phyloP scores from a whole-genome alignment of 2,329 filamentous ascomycete genomes.

The Elsinoe arachidis region DNA sequence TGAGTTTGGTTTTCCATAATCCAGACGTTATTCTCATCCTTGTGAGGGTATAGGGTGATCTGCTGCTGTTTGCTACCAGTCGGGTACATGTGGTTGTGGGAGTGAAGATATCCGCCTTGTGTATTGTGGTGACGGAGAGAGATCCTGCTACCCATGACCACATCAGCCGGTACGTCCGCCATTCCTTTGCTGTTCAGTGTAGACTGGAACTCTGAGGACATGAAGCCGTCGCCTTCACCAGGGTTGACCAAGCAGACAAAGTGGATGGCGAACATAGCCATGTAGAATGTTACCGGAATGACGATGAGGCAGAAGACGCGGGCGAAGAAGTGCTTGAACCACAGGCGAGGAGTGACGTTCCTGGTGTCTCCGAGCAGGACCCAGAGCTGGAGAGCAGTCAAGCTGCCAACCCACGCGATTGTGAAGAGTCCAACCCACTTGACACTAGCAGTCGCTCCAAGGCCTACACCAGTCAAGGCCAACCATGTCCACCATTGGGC shows the following conservation, averaged over 20 bases:
- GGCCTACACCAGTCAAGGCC: constrained; percentile 69
- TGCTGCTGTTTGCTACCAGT: constrained; percentile 97
- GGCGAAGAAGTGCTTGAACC: constrained; percentile 90
- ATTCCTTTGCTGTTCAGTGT: constrained; percentile 95
- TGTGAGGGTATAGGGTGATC: constrained; percentile 95
- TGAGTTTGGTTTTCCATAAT: constrained; percentile 93
- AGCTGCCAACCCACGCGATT: constrained; percentile 89
- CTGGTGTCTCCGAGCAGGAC: constrained; percentile 81
- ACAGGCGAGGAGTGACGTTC: constrained; percentile 80
- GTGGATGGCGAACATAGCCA: constrained; percentile 95
- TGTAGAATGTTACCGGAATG: constrained; percentile 82
- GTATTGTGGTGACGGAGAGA: constrained; percentile 90
- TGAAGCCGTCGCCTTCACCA: constrained; percentile 95
- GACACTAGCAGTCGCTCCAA: constrained; percentile 87
- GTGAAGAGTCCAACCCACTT: constrained; percentile 99
- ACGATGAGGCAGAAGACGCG: constrained; percentile 85
- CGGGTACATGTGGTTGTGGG: constrained; percentile 95
- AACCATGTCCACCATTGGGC: constrained; percentile 99
- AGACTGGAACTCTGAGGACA: constrained; percentile 98
- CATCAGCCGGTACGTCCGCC: constrained; percentile 88
- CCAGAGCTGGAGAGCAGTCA: constrained; percentile 92
- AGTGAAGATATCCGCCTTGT: constrained; percentile 95
- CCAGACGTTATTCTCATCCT: constrained; percentile 97
- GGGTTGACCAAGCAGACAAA: constrained; percentile 90
- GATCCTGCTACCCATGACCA: constrained; percentile 79